A percentile compares a stretch with the other conserved stretches of the same genome.
These are phyloP conservation scores for Panaeolus cyanescens DNA, from an alignment of 768 basidiomycete species.

Conservation along the genomic window DNA sequence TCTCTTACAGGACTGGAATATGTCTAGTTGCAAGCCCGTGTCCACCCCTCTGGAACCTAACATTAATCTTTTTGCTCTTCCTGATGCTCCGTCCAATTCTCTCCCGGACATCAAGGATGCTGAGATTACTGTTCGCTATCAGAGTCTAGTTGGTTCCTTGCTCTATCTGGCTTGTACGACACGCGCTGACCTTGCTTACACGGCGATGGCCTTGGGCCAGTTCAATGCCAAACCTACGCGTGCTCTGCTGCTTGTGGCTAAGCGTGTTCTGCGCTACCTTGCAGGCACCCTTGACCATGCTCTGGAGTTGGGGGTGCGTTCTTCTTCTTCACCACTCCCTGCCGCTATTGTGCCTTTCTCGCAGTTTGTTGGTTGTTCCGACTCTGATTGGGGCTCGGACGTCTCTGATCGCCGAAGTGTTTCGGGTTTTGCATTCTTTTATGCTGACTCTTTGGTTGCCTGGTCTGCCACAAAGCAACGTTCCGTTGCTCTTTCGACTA, in stretches of 20 bases:
- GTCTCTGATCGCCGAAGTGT: slow-evolving; percentile 14
- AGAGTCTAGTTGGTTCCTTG: slow-evolving; percentile 30
- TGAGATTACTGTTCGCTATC: no score
- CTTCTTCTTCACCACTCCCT: no score
- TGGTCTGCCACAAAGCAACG: slow-evolving; percentile 14
- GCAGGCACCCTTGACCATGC: slow-evolving; percentile 12
- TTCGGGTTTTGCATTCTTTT: slow-evolving; percentile 7
- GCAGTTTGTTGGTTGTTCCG: no score
- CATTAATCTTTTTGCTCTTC: slow-evolving; percentile 17
- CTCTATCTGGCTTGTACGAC: slow-evolving; percentile 30
- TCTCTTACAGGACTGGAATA: slow-evolving; percentile 12
- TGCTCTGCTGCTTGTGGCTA: slow-evolving; percentile 9
- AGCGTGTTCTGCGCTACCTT: slow-evolving; percentile 14
- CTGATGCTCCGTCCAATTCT: slow-evolving; percentile 20
- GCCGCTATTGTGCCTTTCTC: no score
- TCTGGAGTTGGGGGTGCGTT: slow-evolving; percentile 15
- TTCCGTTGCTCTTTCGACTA: no score
- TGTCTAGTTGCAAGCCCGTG: slow-evolving; percentile 29
- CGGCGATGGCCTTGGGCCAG: slow-evolving; percentile 7
- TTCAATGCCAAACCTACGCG: slow-evolving; percentile 1
- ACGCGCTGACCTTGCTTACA: slow-evolving; percentile 16
- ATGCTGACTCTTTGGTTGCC: slow-evolving; percentile 10
- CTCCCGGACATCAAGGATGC: slow-evolving; percentile 21
- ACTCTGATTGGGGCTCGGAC: slow-evolving; percentile 26
- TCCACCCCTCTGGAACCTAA: slow-evolving; percentile 31